A percentile compares a stretch with the other conserved stretches of the same genome.
These are phyloP conservation scores for Pyrenochaeta sp. DNA, from an alignment of 2,329 filamentous ascomycete species.

Conservation along the genomic window DNA sequence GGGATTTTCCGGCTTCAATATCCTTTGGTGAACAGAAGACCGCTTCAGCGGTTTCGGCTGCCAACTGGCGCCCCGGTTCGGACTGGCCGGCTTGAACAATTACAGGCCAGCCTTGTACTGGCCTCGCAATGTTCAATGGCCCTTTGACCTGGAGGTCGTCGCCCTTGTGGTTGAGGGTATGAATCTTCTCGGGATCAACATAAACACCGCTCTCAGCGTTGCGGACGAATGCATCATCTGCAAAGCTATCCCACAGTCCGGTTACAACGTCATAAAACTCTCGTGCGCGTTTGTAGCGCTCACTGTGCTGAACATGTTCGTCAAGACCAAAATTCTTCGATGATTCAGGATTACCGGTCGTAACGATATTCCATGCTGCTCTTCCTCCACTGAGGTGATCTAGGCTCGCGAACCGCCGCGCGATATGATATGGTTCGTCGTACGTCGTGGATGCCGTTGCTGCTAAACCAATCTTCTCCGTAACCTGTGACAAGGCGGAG, in stretches of 20 bases:
- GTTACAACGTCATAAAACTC: constrained; percentile 74
- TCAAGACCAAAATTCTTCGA: constrained; percentile 66
- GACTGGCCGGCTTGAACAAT: constrained; percentile 64
- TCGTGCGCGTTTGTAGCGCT: constrained; percentile 71
- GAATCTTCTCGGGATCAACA: constrained; percentile 62
- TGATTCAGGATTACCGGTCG: constrained; percentile 70
- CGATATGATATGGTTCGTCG: constrained; percentile 71
- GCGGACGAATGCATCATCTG: constrained; percentile 68
- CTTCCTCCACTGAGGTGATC: constrained; percentile 71
- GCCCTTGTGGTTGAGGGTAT: constrained; percentile 61
- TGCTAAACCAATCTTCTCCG: constrained; percentile 73
- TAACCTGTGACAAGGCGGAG: constrained; percentile 67
- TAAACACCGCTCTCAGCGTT: constrained; percentile 66
- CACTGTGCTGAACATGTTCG: constrained; percentile 67
- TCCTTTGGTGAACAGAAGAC: constrained; percentile 61
- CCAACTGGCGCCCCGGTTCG: constrained; percentile 60
- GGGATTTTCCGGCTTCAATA: constrained; percentile 54
- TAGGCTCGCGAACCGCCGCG: constrained; percentile 67
- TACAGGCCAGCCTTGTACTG: constrained; percentile 63
- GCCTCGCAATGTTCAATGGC: constrained; percentile 61
- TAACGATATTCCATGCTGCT: constrained; percentile 60
- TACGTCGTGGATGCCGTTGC: constrained; percentile 72
- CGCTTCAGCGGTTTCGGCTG: constrained; percentile 61
- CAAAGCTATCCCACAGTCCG: constrained; percentile 72
- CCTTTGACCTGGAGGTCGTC: constrained; percentile 55